A percentile compares a stretch with the other conserved stretches of the same genome.
phyloP scores from a whole-genome alignment of 23 red algal species.

The Gracilaria caudata region DNA sequence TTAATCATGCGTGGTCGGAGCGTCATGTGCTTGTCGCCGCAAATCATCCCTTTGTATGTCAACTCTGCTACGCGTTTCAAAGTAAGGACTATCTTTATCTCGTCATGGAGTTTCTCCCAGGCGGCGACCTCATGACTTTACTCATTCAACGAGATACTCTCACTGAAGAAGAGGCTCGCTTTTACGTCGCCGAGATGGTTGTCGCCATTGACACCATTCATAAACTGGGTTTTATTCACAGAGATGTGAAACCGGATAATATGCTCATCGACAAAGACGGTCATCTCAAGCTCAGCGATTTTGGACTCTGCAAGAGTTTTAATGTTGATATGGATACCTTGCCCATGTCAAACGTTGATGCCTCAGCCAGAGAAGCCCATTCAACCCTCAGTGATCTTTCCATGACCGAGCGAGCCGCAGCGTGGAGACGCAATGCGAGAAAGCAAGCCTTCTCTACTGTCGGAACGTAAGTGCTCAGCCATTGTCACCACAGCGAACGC shows the following conservation, averaged over 20 bases:
- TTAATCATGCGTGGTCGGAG: constrained; percentile 91
- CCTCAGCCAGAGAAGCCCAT: neutral
- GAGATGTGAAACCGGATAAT: constrained; percentile 99
- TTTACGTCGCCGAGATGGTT: constrained; percentile 98
- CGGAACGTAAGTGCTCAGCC: constrained; percentile 73
- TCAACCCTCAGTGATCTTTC: constrained; percentile 56
- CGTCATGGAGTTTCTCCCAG: constrained; percentile 97
- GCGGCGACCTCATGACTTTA: constrained; percentile 97
- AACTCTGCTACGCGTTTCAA: constrained; percentile 96
- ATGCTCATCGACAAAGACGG: constrained; percentile 93
- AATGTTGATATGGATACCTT: constrained; percentile 58
- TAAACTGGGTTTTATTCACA: constrained; percentile 94
- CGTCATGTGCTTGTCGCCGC: constrained; percentile 94
- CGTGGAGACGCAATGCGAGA: constrained; percentile 85
- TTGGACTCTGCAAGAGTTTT: constrained; percentile 95
- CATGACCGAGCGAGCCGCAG: constrained; percentile 80
- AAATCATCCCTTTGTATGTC: constrained; percentile 86
- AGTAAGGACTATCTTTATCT: constrained; percentile 88
- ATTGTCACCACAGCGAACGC: neutral
- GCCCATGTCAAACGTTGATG: constrained; percentile 26
- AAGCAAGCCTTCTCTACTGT: constrained; percentile 94
- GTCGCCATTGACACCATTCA: constrained; percentile 97
- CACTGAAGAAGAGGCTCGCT: constrained; percentile 85
- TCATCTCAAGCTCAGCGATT: constrained; percentile 94
- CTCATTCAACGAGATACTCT: constrained; percentile 93